Evolutionary conservation across 495 filamentous ascomycete genomes (phyloP).

Genomic region (Aspergillus homomorphus): DNA sequence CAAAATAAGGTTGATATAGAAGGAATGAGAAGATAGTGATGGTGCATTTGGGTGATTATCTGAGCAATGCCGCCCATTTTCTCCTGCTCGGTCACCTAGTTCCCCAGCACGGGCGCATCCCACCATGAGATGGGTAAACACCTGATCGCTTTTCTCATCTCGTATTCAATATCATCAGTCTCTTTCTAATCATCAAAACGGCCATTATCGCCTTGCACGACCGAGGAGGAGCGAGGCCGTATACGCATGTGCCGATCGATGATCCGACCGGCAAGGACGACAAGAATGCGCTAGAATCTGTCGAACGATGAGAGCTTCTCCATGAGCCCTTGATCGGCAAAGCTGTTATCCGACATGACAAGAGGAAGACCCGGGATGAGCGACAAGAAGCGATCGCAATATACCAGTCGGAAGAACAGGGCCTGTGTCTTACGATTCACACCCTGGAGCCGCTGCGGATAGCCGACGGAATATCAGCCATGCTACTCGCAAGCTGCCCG

Average conservation of each 20-base stretch:
- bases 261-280: constrained; percentile 29
- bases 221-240: constrained; percentile 24
- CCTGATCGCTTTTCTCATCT: constrained; percentile 38
- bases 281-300: constrained; percentile 31
- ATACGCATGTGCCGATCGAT: constrained; percentile 45
- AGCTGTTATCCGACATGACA: constrained; percentile 23
- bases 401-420: constrained; percentile 44
- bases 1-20: constrained; percentile 49
- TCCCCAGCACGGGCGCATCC: constrained; percentile 19
- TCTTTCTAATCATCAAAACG: constrained; percentile 36
- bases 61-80: constrained; percentile 23
- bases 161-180: constrained; percentile 37
- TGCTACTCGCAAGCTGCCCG: constrained; percentile 40
- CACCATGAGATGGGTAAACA: constrained; percentile 39
- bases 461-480: constrained; percentile 42
- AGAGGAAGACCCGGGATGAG: constrained; percentile 47
- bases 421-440: constrained; percentile 17
- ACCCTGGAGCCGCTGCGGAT: constrained; percentile 13
- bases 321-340: constrained; percentile 21
- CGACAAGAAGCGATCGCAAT: constrained; percentile 44
- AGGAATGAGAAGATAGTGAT: constrained; percentile 41
- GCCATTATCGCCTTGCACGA: constrained; percentile 19
- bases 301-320: constrained; percentile 11
- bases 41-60: constrained; percentile 44
- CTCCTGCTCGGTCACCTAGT: constrained; percentile 12